phyloP scores from a whole-genome alignment of 1,284 basidiomycete genomes.

The Malassezia obtusa region DNA sequence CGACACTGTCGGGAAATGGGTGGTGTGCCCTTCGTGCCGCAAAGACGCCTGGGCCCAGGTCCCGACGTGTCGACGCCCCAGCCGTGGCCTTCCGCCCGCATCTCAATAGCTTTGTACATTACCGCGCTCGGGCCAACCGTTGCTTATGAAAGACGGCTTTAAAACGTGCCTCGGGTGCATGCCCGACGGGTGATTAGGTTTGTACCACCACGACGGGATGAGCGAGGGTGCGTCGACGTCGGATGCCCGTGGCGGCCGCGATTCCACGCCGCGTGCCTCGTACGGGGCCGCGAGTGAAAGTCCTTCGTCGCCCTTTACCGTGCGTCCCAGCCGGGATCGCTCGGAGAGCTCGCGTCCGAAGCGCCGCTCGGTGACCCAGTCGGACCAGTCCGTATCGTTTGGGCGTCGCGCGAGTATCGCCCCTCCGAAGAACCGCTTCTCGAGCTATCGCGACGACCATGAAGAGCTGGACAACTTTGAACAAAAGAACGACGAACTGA shows the following conservation, averaged over 20 bases:
- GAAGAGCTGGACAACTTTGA: neutral
- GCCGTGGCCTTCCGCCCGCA: neutral
- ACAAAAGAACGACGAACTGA: conserved; percentile 52
- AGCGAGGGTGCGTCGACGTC: neutral
- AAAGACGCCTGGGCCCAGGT: conserved; percentile 37
- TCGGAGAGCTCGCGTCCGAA: neutral
- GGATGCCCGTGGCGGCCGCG: too few species aligned
- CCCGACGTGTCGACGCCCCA: conserved; percentile 23
- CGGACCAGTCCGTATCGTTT: neutral
- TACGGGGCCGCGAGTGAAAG: too few species aligned
- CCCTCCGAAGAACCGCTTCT: neutral
- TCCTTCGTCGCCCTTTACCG: neutral
- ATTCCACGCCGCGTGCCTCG: too few species aligned
- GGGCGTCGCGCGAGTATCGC: neutral
- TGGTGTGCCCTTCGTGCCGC: conserved; percentile 35
- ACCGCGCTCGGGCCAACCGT: neutral
- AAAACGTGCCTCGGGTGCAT: too few species aligned
- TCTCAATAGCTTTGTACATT: neutral
- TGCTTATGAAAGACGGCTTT: neutral
- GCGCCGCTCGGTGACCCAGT: neutral
- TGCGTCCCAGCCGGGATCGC: neutral
- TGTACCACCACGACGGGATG: neutral
- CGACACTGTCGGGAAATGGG: conserved; percentile 35
- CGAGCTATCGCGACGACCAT: neutral
- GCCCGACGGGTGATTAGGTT: too few species aligned